Percentiles rank a stretch among this genome's conserved stretches.
Conservation (phyloP, 148 eudicot species). For the Fallopia convolvulus region DNA sequence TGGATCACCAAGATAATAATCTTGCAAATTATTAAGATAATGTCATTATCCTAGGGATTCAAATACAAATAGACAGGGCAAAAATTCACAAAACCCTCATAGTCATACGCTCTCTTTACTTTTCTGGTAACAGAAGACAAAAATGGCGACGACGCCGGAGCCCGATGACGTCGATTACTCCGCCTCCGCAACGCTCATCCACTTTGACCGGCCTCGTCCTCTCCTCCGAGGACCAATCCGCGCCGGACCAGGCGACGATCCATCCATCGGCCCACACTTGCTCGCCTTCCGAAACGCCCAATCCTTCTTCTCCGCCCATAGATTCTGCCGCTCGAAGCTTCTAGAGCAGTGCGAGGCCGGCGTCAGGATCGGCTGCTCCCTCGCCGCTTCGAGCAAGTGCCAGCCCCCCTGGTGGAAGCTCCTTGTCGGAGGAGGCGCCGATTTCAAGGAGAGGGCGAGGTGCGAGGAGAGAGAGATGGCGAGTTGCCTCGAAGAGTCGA, state of each 20-base stretch:
- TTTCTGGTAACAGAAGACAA: too few relatives aligned
- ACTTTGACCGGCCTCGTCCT: conserved; percentile 46
- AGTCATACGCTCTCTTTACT: too few relatives aligned
- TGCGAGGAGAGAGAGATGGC: conserved; percentile 69
- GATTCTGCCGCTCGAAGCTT: conserved; percentile 33
- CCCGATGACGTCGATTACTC: conserved; percentile 38
- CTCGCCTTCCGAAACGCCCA: conserved; percentile 44
- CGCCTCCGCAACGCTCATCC: conserved; percentile 37
- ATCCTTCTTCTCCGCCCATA: conserved; percentile 40
- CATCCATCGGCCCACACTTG: conserved; percentile 31
- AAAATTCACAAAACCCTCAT: too few relatives aligned
- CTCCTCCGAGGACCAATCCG: conserved; percentile 52
- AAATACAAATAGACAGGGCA: too few relatives aligned
- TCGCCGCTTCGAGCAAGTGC: conserved; percentile 56
- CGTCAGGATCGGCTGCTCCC: conserved; percentile 61
- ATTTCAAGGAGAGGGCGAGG: conserved; percentile 34
- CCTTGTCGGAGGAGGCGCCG: conserved; percentile 15
- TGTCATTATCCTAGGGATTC: too few relatives aligned
- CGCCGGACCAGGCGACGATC: conserved; percentile 38
- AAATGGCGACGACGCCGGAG: conserved; percentile 16
- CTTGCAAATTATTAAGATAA: too few relatives aligned
- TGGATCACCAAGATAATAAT: too few relatives aligned
- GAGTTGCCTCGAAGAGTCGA: conserved; percentile 35
- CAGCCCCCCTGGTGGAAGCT: conserved; percentile 60
- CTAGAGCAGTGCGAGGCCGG: conserved; percentile 50